Conservation (phyloP, 306 rosid species). For the Lablab purpureus region DNA sequence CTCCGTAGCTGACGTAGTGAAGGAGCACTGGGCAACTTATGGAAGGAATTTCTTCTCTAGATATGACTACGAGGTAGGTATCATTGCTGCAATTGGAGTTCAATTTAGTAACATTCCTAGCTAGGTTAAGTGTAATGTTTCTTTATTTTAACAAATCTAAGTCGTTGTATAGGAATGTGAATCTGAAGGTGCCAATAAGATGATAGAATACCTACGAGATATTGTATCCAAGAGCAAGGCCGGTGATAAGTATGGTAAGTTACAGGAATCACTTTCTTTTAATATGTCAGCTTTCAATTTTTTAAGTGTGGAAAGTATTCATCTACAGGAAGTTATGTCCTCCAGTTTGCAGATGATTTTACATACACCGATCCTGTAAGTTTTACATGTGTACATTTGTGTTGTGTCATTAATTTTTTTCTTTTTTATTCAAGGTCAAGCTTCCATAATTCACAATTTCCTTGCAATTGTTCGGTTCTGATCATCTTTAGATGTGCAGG, state of each 20-base stretch:
- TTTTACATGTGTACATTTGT: slow-evolving; percentile 27
- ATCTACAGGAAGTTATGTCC: slow-evolving; percentile 76
- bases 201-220: slow-evolving; percentile 80
- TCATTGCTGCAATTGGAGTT: slow-evolving; percentile 26
- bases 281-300: slow-evolving; percentile 21
- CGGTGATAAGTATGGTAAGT: slow-evolving; percentile 87
- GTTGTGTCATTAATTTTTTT: slow-evolving; percentile 3
- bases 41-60: slow-evolving; percentile 97
- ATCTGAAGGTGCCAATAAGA: slow-evolving; percentile 89
- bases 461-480: slow-evolving; percentile 21
- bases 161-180: slow-evolving; percentile 80
- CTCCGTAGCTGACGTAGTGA: slow-evolving; percentile 85
- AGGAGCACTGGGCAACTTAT: slow-evolving; percentile 89
- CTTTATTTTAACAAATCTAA: slow-evolving; percentile 29
- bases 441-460: slow-evolving; percentile 29
- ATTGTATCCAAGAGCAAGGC: slow-evolving; percentile 67
- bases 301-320: slow-evolving; percentile 37
- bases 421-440: slow-evolving; percentile 29
- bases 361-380: slow-evolving; percentile 90
- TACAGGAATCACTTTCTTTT: slow-evolving; percentile 24
- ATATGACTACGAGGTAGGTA: slow-evolving; percentile 89
- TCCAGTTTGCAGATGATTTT: slow-evolving; percentile 93
- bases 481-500: slow-evolving; percentile 55
- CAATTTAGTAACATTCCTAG: slow-evolving; percentile 13
- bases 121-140: slow-evolving; percentile 35